Evolutionary conservation across 495 filamentous ascomycete genomes (phyloP).

Genomic region (Daldinia bambusicola): DNA sequence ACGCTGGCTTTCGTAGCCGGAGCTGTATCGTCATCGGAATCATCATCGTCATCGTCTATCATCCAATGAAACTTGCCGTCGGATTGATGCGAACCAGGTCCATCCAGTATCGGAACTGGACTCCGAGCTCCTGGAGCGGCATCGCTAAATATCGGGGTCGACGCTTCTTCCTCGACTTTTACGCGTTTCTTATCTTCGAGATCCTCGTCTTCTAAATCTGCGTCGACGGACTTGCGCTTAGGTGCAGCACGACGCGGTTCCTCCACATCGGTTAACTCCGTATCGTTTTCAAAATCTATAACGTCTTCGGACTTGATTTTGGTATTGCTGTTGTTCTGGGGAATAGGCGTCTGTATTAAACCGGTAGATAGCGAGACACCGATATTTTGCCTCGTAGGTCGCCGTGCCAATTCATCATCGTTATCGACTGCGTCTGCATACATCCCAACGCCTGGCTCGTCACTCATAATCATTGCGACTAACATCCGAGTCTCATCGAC

Average conservation of each 20-base stretch:
- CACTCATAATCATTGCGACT: constrained; percentile 71
- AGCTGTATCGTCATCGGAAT: constrained; percentile 30
- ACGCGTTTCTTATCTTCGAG: constrained; percentile 46
- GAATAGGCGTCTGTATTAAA: constrained; percentile 26
- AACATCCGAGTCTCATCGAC: constrained; percentile 74
- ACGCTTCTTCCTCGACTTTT: constrained; percentile 50
- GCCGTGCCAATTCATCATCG: neutral
- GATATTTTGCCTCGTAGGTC: constrained; percentile 24
- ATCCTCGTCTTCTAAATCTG: constrained; percentile 51
- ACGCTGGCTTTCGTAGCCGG: neutral
- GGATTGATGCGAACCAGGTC: neutral
- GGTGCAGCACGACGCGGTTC: constrained; percentile 6
- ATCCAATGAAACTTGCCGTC: constrained; percentile 46
- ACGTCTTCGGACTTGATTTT: constrained; percentile 20
- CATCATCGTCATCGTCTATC: constrained; percentile 44
- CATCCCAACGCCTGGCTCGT: constrained; percentile 46
- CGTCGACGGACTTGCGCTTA: constrained; percentile 51
- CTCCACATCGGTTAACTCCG: neutral
- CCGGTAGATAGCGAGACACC: constrained; percentile 20
- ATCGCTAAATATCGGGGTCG: constrained; percentile 43
- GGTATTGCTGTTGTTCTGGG: neutral
- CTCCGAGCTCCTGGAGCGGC: constrained; percentile 44
- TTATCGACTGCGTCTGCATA: constrained; percentile 22
- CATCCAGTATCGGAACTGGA: constrained; percentile 5
- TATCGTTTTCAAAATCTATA: constrained; percentile 42